These are phyloP conservation scores for Coccomyxa sp. DNA, from an alignment of 139 green algal species.

Conservation along the genomic window DNA sequence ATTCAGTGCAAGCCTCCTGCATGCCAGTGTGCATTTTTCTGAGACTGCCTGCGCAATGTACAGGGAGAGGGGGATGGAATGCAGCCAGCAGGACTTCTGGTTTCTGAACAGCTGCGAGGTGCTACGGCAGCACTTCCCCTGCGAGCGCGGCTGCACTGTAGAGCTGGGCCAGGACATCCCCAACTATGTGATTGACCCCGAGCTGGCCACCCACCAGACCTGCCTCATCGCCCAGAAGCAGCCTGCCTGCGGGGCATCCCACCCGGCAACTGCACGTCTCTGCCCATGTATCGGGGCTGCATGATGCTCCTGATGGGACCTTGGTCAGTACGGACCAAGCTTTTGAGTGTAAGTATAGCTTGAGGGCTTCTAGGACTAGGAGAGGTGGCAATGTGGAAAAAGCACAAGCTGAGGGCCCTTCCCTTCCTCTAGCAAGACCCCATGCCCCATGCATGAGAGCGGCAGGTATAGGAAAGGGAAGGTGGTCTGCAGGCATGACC, in stretches of 20 bases:
- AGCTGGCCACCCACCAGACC: slow-evolving; percentile 12
- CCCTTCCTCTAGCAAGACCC: no score
- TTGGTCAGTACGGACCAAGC: no score
- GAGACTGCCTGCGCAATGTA: neutral
- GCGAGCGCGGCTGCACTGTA: slow-evolving; percentile 30
- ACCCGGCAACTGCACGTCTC: slow-evolving; percentile 21
- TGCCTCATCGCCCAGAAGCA: slow-evolving; percentile 27
- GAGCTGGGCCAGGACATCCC: slow-evolving; percentile 37
- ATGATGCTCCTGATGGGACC: no score
- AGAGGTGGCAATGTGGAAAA: no score
- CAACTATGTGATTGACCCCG: slow-evolving; percentile 26
- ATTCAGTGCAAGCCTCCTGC: neutral
- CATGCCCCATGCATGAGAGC: no score
- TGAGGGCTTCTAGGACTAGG: no score
- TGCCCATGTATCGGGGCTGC: neutral
- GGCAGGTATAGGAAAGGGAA: no score
- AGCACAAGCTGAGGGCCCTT: no score
- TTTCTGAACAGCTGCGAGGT: slow-evolving; percentile 40
- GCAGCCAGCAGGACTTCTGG: slow-evolving; percentile 32
- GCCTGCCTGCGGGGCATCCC: slow-evolving; percentile 18
- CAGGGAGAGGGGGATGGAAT: slow-evolving; percentile 20
- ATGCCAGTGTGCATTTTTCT: neutral
- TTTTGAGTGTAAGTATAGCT: no score
- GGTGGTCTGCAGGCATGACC: no score
- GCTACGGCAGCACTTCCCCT: slow-evolving; percentile 36